phyloP scores from a whole-genome alignment of 2,329 filamentous ascomycete genomes.

The Cyphellophora europaea region DNA sequence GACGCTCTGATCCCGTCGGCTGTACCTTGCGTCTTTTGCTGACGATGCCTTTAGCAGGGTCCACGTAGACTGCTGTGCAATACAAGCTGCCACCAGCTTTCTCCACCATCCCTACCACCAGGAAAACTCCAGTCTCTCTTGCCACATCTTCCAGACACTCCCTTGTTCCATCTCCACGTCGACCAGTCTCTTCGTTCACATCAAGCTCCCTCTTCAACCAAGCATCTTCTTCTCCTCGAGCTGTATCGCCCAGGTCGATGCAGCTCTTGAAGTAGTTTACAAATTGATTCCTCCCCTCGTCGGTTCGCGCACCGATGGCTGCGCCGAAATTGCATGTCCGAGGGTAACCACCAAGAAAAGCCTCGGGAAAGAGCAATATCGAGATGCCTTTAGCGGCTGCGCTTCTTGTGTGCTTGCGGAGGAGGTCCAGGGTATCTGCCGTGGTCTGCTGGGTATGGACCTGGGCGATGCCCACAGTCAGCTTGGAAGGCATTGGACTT shows the following conservation, averaged over 20 bases:
- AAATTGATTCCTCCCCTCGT: constrained; percentile 70
- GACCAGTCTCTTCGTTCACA: constrained; percentile 36
- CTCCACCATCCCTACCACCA: constrained; percentile 74
- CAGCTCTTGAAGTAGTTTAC: constrained; percentile 68
- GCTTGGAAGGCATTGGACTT: constrained; percentile 29
- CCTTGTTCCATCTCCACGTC: constrained; percentile 64
- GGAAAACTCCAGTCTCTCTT: constrained; percentile 67
- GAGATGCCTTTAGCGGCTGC: constrained; percentile 55
- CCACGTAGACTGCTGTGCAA: constrained; percentile 74
- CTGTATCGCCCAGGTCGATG: constrained; percentile 77
- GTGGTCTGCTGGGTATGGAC: constrained; percentile 32
- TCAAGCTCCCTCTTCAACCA: constrained; percentile 60
- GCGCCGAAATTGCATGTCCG: constrained; percentile 71
- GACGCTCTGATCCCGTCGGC: constrained; percentile 74
- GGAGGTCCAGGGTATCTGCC: constrained; percentile 53
- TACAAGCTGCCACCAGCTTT: constrained; percentile 73
- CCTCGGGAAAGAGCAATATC: constrained; percentile 82
- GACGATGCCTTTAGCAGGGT: constrained; percentile 60
- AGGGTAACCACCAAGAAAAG: constrained; percentile 85
- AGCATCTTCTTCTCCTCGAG: constrained; percentile 55
- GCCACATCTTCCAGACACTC: constrained; percentile 72
- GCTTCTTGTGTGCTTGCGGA: constrained; percentile 52
- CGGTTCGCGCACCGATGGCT: constrained; percentile 58
- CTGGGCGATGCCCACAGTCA: constrained; percentile 38
- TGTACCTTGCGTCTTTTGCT: constrained; percentile 90